Percentiles rank a stretch among this genome's conserved stretches.
These are phyloP conservation scores for Nelumbo lutea DNA, from an alignment of 164 flowering plant genomes.

Conservation along the genomic window DNA sequence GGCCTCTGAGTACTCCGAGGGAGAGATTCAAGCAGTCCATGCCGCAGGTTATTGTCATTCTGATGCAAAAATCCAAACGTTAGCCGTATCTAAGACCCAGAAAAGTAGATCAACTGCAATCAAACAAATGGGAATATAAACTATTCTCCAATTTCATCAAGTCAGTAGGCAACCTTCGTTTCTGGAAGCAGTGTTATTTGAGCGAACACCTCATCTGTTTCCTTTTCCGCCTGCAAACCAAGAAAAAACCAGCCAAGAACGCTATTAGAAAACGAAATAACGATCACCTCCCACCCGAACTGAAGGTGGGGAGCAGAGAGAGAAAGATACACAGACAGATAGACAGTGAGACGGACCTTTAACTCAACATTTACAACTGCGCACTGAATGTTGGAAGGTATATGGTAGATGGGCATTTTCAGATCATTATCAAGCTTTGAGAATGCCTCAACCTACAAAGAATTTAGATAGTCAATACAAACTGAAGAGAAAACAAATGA, in stretches of 20 bases:
- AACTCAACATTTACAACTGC: constrained; percentile 41
- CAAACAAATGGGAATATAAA: background rate
- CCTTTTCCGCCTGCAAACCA: constrained; percentile 47
- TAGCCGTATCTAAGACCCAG: background rate
- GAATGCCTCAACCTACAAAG: constrained; percentile 37
- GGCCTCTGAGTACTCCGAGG: constrained; percentile 15
- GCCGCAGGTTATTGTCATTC: constrained; percentile 14
- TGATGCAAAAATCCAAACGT: constrained; percentile 24
- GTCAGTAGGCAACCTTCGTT: constrained; percentile 24
- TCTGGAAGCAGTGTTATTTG: constrained; percentile 57
- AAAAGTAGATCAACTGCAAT: background rate
- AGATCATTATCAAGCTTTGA: constrained; percentile 19
- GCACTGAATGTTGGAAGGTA: constrained; percentile 54
- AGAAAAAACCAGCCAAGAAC: background rate
- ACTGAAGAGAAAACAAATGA: background rate
- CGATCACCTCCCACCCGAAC: background rate
- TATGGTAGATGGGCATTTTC: constrained; percentile 39
- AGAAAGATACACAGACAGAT: too few relatives aligned
- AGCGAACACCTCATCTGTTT: constrained; percentile 67
- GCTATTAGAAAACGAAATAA: background rate
- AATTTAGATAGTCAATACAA: background rate
- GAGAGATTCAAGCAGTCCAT: constrained; percentile 1
- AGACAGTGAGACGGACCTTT: constrained; percentile 28
- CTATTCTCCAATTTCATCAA: background rate
- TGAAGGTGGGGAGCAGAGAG: background rate